Conservation (phyloP, 176 grass and related monocot genomes). For the Coix lacrymajobi region DNA sequence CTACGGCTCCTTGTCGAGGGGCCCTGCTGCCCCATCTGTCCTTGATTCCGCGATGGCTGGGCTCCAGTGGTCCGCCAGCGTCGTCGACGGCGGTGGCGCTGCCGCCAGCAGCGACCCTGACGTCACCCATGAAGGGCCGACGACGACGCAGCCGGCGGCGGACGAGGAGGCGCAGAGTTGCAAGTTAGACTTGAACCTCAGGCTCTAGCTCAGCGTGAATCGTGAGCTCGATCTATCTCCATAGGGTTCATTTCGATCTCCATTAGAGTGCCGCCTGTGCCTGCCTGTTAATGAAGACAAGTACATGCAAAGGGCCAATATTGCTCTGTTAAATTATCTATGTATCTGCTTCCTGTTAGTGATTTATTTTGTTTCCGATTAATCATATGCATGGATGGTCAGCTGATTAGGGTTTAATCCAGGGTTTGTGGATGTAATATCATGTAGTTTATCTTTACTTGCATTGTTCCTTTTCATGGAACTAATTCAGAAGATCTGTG, state of each 20-base stretch:
- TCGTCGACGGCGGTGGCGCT: neutral
- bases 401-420: conserved; percentile 1
- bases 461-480: conserved; percentile 17
- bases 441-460: neutral
- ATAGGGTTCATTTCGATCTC: conserved; percentile 8
- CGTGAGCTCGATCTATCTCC: neutral
- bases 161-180: neutral
- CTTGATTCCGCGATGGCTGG: neutral
- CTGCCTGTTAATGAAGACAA: neutral
- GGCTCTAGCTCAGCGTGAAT: neutral
- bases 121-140: neutral
- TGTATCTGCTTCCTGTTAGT: neutral
- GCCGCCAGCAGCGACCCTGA: neutral
- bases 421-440: neutral
- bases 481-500: neutral
- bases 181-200: conserved; percentile 41
- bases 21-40: neutral
- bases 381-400: neutral
- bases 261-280: neutral
- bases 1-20: neutral
- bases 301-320: too few species aligned
- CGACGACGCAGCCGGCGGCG: neutral
- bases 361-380: neutral
- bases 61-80: neutral
- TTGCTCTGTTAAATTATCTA: too few species aligned